Percentiles rank a stretch among this genome's conserved stretches.
Conservation (phyloP, 305 asterid genomes). For the Nicotiana rustica region DNA sequence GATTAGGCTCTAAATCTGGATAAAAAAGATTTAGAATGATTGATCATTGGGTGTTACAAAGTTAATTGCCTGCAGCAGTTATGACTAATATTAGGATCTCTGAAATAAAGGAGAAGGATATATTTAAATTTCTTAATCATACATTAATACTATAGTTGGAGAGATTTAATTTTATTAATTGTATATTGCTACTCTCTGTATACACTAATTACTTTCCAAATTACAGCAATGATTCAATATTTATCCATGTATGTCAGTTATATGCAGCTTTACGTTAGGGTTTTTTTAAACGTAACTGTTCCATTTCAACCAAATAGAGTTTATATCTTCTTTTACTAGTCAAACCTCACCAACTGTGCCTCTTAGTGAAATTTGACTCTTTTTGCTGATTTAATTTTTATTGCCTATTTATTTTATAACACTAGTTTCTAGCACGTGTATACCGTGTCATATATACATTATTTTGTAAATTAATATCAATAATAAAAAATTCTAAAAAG, state of each 20-base stretch:
- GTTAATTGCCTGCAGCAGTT: not conserved
- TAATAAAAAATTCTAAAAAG: too few relatives aligned
- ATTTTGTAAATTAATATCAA: too few relatives aligned
- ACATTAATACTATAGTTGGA: not conserved
- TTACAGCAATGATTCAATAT: constrained; percentile 7
- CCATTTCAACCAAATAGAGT: too few relatives aligned
- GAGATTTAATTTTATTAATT: not conserved
- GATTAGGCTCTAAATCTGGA: constrained; percentile 19
- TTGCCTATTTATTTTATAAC: too few relatives aligned
- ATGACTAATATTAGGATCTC: constrained; percentile 15
- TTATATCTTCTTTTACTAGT: too few relatives aligned
- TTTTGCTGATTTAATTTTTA: too few relatives aligned
- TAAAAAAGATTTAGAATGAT: constrained; percentile 12
- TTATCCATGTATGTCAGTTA: not conserved
- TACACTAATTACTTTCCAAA: not conserved
- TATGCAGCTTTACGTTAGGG: not conserved
- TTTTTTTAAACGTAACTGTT: not conserved
- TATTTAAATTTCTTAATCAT: not conserved
- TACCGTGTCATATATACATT: too few relatives aligned
- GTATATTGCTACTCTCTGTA: not conserved
- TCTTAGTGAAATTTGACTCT: too few relatives aligned
- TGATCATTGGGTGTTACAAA: not conserved
- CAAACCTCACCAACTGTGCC: too few relatives aligned
- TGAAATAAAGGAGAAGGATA: not conserved
- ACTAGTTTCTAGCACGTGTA: too few relatives aligned